Conservation (phyloP, 345 rosid genomes). For the Moricandia arvensis region DNA sequence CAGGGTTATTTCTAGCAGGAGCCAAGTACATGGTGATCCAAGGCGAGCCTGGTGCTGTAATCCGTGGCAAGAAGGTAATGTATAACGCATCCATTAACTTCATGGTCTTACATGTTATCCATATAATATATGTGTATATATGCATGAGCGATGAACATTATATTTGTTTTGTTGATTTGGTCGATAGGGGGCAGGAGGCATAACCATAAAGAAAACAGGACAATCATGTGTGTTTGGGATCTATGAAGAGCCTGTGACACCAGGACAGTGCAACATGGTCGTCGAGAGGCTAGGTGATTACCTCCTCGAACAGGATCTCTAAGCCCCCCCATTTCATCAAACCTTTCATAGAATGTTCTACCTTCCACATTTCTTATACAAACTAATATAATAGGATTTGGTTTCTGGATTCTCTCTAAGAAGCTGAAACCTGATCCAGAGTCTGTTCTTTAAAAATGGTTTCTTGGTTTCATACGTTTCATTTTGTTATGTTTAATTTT, state of each 20-base stretch:
- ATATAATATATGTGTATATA: not conserved
- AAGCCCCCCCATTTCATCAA: not conserved
- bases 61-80: slow-evolving; percentile 85
- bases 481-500: not conserved
- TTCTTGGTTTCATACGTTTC: not conserved
- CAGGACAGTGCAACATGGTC: slow-evolving; percentile 86
- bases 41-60: slow-evolving; percentile 79
- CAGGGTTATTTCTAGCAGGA: slow-evolving; percentile 63
- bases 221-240: slow-evolving; percentile 71
- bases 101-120: not conserved
- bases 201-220: slow-evolving; percentile 74
- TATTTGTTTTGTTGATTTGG: not conserved
- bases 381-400: not conserved
- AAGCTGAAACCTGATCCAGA: not conserved
- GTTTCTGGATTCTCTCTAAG: not conserved
- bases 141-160: not conserved
- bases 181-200: slow-evolving; percentile 65
- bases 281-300: slow-evolving; percentile 94
- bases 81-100: not conserved
- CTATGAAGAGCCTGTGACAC: slow-evolving; percentile 80
- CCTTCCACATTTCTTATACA: not conserved
- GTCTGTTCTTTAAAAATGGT: not conserved
- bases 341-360: not conserved
- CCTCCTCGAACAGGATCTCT: slow-evolving; percentile 69
- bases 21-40: slow-evolving; percentile 81